These are phyloP conservation scores for Kodamaea arcana DNA, from an alignment of 1,139 yeast species.

Conservation along the genomic window DNA sequence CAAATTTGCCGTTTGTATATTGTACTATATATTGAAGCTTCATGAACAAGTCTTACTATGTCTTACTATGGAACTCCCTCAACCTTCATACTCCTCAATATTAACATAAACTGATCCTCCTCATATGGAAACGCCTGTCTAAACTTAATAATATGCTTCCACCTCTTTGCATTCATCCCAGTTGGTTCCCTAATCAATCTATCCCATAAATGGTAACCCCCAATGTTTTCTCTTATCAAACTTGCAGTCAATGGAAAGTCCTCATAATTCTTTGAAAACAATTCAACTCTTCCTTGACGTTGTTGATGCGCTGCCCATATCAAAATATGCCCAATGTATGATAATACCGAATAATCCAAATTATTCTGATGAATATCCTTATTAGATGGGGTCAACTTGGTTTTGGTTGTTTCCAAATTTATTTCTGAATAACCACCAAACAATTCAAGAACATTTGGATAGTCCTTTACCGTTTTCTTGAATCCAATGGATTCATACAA, in stretches of 20 bases:
- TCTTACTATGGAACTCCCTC: constrained; percentile 6
- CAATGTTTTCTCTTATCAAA: constrained; percentile 25
- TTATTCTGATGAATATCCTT: constrained; percentile 33
- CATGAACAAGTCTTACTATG: no score
- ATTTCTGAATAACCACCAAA: constrained; percentile 34
- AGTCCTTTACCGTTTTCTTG: constrained; percentile 23
- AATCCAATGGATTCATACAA: constrained; percentile 39
- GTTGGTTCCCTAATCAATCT: constrained; percentile 31
- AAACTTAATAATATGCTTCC: constrained; percentile 44
- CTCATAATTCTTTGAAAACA: constrained; percentile 17
- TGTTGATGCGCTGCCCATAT: constrained; percentile 37
- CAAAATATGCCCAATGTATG: constrained; percentile 40
- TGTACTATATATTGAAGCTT: no score
- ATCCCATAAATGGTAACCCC: constrained; percentile 47
- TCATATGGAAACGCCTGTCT: constrained; percentile 38
- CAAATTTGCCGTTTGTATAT: no score
- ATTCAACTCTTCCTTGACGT: constrained; percentile 14
- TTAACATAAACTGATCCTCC: constrained; percentile 41
- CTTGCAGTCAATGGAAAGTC: constrained; percentile 17
- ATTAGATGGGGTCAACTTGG: constrained; percentile 35
- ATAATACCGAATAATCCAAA: constrained; percentile 38
- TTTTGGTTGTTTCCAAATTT: constrained; percentile 31
- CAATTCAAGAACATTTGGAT: constrained; percentile 28
- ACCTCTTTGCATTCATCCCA: constrained; percentile 39
- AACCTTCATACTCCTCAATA: constrained; percentile 35